phyloP scores from a whole-genome alignment of 2,329 filamentous ascomycete species.

The Claviceps quebecensis region DNA sequence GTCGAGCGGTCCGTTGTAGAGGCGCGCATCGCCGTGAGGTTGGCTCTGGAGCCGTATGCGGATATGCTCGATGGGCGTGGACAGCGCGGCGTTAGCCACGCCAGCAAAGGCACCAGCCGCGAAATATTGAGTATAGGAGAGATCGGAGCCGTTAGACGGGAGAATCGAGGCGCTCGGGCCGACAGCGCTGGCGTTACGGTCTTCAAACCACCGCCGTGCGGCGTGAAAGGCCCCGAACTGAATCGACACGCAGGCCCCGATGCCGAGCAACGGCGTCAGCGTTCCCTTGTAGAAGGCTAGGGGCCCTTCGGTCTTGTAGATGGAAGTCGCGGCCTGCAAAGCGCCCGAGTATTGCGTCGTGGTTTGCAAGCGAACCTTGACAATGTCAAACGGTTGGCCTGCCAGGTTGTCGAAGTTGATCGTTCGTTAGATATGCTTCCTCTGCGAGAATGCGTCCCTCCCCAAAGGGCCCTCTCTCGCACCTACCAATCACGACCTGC shows the following conservation, averaged over 20 bases:
- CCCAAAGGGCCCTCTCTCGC: conserved; percentile 5
- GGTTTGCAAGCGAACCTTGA: conserved; percentile 95
- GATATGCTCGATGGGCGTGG: conserved; percentile 89
- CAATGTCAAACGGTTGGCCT: conserved; percentile 73
- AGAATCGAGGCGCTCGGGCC: conserved; percentile 33
- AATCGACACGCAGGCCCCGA: conserved; percentile 94
- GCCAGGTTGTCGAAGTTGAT: not conserved
- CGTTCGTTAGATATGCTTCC: not conserved
- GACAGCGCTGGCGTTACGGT: conserved; percentile 45
- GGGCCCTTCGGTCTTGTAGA: conserved; percentile 77
- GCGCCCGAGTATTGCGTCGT: conserved; percentile 69
- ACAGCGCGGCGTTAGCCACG: conserved; percentile 76
- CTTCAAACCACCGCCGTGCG: conserved; percentile 74
- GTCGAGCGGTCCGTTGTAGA: conserved; percentile 78
- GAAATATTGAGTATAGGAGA: conserved; percentile 81
- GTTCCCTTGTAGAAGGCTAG: conserved; percentile 98
- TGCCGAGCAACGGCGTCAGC: conserved; percentile 83
- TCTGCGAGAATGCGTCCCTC: not conserved
- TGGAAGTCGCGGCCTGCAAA: conserved; percentile 64
- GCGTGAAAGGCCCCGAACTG: conserved; percentile 97
- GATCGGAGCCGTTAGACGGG: conserved; percentile 19
- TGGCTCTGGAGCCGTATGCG: conserved; percentile 93
- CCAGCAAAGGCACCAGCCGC: conserved; percentile 83
- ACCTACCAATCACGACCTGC: conserved; percentile 75
- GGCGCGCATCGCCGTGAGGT: conserved; percentile 64